Evolutionary conservation across 1,284 basidiomycete genomes (phyloP), one percentile per base, ranked within the genome.

Genomic region (Austroboletus niveus): DNA sequence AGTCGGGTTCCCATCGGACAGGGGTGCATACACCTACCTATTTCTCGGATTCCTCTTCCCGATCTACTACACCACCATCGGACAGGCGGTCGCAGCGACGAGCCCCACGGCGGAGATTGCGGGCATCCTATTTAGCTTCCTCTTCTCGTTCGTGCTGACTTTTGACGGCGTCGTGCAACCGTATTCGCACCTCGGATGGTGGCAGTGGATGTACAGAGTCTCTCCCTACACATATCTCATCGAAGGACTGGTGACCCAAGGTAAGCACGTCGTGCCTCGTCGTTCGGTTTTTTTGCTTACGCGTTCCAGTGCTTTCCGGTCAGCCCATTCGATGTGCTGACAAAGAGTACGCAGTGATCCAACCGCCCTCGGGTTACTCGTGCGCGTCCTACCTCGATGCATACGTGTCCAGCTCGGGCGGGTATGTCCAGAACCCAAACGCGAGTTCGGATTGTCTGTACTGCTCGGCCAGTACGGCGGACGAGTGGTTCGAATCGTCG

Each of bases 201-300:
- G 89, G 89, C 74, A 74, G 57, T 93, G 89, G 85, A 89, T 92
- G 85, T 89, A 92, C 64, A 79, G 76, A 42, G 64, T 88, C 14
- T 89, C 87, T 3, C 92, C 92, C 0, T 92, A 85, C 72, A 89
- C 88, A 0, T 89, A 87, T 60, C 69, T 87, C 36, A 70, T 83
- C 51, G 84, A 85, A 61, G 82, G 77, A 30, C 61, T 84, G 32
- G 60, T 82, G 27, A 77, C 78, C 4, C 75, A 81, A 69, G 72
- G 78, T 77, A 44, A 32, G 4, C 27, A 8, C 27, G 8, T 27
- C 6, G 1, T 14, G 9, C 5, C 14, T 30, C 9, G 54, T 85
- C 84, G 58, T 7, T 42, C 7, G 10, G 22, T 24, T 24, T 24
- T 20, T 8, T 20, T 14, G 34, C 11, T 35, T 5, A 15, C 15